Base-by-base conservation (phyloP, 495 filamentous ascomycete genomes). In the Hypoxylon fuscum region DNA sequence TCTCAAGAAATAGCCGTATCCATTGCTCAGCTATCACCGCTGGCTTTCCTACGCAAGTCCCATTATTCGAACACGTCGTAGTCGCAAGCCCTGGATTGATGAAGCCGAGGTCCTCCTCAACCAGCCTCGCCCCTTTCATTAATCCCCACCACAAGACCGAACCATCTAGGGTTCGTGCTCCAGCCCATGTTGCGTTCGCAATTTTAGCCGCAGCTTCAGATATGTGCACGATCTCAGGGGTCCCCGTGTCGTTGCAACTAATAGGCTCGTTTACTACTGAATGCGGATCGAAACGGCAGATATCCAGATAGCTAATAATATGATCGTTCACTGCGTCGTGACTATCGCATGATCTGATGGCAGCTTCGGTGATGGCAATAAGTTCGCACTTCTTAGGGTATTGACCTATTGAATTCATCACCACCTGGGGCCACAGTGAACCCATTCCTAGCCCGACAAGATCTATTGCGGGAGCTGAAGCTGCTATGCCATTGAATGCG, bases 401-500 rank as follows among this genome's bases (percentile, higher is more conserved):
- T 3, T 31, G 32, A 0, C 49, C 48, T 7, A 70, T 2, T 2
- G 21, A 15, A 12, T 76, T 67, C 72, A 77, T 76, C 4, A 75
- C 40, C 7, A 62, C 22, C 21, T 62, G 46, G 3, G 75, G 67
- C 71, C 72, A 77, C 3, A 51, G 47, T 2, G 47, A 12, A 0
- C 18, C 37, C 1, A 56, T 27, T 18, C 65, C 45, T 1, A 72
- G 6, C 22, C 66, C 42, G 5, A 23, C 18, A 68, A 72, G 62
- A 51, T 74, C 59, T 14, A 80, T 34, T 7, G 63, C 72, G 17
- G 74, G 69, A 11, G 77, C 66, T 41, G 61, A 72, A n/a, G 76
- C 77, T 41, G 72, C 65, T 55, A 77, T 78, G 3, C 76, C 75
- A 40, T 79, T 75, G 50, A 71, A 81, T 6, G 70, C 74, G 0